A percentile compares a stretch with the other conserved stretches of the same genome.
Evolutionary conservation across 2,329 filamentous ascomycete species (phyloP).

Genomic region (Pezicula radicicola): DNA sequence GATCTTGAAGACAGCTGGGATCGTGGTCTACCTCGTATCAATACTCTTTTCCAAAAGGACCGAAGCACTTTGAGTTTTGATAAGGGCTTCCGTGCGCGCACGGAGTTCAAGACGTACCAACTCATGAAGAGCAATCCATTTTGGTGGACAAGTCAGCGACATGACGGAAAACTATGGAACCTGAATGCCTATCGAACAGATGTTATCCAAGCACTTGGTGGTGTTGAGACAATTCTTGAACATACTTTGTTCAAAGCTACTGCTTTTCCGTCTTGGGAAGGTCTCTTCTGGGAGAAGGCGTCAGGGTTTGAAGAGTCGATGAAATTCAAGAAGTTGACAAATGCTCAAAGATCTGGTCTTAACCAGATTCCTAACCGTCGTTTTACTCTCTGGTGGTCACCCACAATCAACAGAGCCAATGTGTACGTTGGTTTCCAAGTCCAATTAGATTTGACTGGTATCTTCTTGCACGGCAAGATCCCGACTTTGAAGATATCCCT

Average conservation of each 20-base stretch:
- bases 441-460: slow-evolving; percentile 94
- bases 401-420: slow-evolving; percentile 90
- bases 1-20: slow-evolving; percentile 99
- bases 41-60: slow-evolving; percentile 98
- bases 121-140: slow-evolving; percentile 99
- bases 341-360: slow-evolving; percentile 92
- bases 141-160: slow-evolving; percentile 98
- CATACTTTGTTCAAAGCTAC: slow-evolving; percentile 97
- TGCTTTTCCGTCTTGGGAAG: slow-evolving; percentile 95
- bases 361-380: slow-evolving; percentile 99
- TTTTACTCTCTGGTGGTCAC: slow-evolving; percentile 97
- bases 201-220: slow-evolving; percentile 86
- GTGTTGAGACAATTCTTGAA: slow-evolving; percentile 95
- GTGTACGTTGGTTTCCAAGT: slow-evolving; percentile 99
- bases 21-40: slow-evolving; percentile 93
- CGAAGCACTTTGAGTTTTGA: slow-evolving; percentile 95
- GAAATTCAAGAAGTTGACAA: slow-evolving; percentile 99
- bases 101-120: slow-evolving; percentile 98
- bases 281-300: slow-evolving; percentile 83
- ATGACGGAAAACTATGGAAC: slow-evolving; percentile 98
- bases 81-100: slow-evolving; percentile 92
- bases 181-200: slow-evolving; percentile 94
- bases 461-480: slow-evolving; percentile 98
- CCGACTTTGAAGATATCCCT: slow-evolving; percentile 96
- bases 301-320: slow-evolving; percentile 53